phyloP scores from a whole-genome alignment of 1,139 yeast species.

The Magnusiomyces ingens region DNA sequence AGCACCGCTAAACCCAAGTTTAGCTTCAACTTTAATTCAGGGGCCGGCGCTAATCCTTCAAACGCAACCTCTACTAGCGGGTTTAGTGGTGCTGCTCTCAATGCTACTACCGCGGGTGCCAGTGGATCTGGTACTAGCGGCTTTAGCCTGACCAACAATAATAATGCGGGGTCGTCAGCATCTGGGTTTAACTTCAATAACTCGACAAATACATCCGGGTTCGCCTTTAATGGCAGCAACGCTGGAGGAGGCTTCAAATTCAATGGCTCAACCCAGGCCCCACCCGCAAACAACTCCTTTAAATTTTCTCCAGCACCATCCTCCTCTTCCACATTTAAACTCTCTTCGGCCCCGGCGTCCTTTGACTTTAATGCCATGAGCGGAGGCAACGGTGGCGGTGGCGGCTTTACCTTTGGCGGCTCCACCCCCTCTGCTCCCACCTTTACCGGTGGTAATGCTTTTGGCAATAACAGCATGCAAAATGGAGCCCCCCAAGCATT shows the following conservation, averaged over 20 bases:
- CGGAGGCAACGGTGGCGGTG: not conserved
- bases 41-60: not conserved
- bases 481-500: not conserved
- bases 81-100: too few relatives aligned
- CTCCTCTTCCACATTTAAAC: not conserved
- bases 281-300: not conserved
- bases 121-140: not conserved
- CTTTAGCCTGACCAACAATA: not conserved
- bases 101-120: not conserved
- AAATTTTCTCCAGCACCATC: not conserved
- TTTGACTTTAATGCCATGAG: not conserved
- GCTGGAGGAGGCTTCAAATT: not conserved
- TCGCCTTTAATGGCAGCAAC: not conserved
- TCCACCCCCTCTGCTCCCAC: not conserved
- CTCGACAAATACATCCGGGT: not conserved
- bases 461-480: not conserved
- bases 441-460: not conserved
- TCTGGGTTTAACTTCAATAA: conserved; percentile 2
- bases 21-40: too few relatives aligned
- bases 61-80: not conserved
- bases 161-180: conserved; percentile 3
- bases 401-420: not conserved
- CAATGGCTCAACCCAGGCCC: not conserved
- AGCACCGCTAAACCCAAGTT: too few relatives aligned
- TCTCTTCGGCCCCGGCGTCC: not conserved